phyloP scores from a whole-genome alignment of 2,329 filamentous ascomycete genomes.

The Fusarium kyushuense region DNA sequence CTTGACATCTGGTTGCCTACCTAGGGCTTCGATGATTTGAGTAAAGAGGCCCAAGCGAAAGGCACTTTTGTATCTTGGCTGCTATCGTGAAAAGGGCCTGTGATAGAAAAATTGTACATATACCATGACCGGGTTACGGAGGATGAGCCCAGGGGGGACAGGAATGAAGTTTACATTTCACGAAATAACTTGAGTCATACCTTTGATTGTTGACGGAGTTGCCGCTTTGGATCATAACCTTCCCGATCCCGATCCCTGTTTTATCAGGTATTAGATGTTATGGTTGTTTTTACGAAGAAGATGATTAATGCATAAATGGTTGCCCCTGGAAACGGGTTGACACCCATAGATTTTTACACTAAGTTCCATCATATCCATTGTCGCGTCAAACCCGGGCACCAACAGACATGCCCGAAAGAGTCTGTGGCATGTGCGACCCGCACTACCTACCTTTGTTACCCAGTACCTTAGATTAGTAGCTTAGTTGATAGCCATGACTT shows the following conservation, averaged over 20 bases:
- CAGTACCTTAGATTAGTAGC: not conserved
- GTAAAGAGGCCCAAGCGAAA: conserved; percentile 24
- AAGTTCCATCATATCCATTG: conserved; percentile 18
- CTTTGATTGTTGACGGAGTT: conserved; percentile 1
- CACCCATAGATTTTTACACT: conserved; percentile 19
- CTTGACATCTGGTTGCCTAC: conserved; percentile 40
- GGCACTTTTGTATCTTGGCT: conserved; percentile 41
- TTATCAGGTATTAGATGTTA: not conserved
- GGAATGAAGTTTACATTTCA: conserved; percentile 50
- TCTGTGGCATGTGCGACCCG: conserved; percentile 22
- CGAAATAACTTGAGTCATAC: conserved; percentile 8
- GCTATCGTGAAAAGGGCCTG: conserved; percentile 42
- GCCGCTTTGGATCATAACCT: not conserved
- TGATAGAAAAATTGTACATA: conserved; percentile 58
- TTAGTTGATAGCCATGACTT: not conserved
- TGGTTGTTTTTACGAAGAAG: conserved; percentile 9
- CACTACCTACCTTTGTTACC: conserved; percentile 11
- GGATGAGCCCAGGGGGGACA: conserved; percentile 46
- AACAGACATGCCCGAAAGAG: conserved; percentile 21
- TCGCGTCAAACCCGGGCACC: conserved; percentile 29
- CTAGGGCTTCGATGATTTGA: conserved; percentile 35
- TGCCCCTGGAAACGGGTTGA: conserved; percentile 38
- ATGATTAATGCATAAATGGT: conserved; percentile 25
- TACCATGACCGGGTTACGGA: conserved; percentile 54
- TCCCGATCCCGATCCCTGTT: not conserved